Percentiles rank a stretch among this genome's conserved stretches.
Evolutionary conservation across 306 rosid genomes (phyloP).

Genomic region (Lupinus albus): DNA sequence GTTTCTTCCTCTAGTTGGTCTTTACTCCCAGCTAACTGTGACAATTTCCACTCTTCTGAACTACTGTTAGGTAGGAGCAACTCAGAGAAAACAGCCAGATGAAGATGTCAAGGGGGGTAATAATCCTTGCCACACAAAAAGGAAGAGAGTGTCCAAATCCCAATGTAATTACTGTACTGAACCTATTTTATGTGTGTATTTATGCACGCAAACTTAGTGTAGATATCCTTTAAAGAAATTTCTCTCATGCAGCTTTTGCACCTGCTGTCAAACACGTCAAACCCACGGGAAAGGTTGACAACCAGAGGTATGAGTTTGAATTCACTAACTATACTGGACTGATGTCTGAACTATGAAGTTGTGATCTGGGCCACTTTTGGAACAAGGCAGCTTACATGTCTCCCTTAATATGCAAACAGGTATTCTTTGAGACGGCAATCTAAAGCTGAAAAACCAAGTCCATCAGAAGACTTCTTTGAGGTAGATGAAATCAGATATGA

Average conservation of each 20-base stretch:
- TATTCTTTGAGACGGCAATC: slow-evolving; percentile 58
- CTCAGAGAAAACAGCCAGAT: slow-evolving; percentile 41
- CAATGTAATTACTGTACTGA: slow-evolving; percentile 52
- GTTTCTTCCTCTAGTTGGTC: slow-evolving; percentile 30
- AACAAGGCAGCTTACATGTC: slow-evolving; percentile 31
- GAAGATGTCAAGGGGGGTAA: slow-evolving; percentile 19
- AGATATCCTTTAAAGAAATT: slow-evolving; percentile 32
- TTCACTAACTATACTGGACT: slow-evolving; percentile 33
- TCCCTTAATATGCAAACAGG: slow-evolving; percentile 49
- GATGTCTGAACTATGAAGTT: not conserved
- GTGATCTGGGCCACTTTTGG: slow-evolving; percentile 8
- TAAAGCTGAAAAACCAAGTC: slow-evolving; percentile 49
- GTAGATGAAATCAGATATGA: slow-evolving; percentile 28
- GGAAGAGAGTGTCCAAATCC: slow-evolving; percentile 51
- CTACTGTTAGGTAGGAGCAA: slow-evolving; percentile 45
- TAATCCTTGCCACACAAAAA: slow-evolving; percentile 41
- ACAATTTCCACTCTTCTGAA: slow-evolving; percentile 25
- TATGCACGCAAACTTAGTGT: slow-evolving; percentile 6
- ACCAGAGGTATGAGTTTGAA: slow-evolving; percentile 56
- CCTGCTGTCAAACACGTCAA: slow-evolving; percentile 45
- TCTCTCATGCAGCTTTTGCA: slow-evolving; percentile 60
- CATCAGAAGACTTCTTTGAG: slow-evolving; percentile 42
- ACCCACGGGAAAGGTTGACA: slow-evolving; percentile 44
- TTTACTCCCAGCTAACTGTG: slow-evolving; percentile 22
- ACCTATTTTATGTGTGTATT: slow-evolving; percentile 9